Evolutionary conservation across 306 rosid genomes (phyloP), one percentile per base, ranked within the genome.

Genomic region (Lagenaria siceraria): DNA sequence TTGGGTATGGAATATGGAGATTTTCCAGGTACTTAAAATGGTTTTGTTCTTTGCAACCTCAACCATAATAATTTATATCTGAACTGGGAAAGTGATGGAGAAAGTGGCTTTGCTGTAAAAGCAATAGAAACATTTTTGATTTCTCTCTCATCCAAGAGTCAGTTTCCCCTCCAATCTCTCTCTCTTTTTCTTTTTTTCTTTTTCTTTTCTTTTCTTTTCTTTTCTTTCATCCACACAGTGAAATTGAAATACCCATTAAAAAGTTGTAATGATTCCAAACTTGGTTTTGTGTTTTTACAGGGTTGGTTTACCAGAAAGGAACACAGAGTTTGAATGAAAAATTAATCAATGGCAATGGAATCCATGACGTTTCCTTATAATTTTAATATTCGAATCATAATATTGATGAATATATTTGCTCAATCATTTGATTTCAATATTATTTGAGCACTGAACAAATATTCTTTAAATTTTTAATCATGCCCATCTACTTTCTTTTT

Each of bases 91-190:
- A 73, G 77, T 49, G 60, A 49, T 17, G 40, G 77, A 72, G 43
- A 72, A 72, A 72, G 61, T 73, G 77, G 61, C 77, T 73, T 73
- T 73, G 77, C 77, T 73, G 77, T 73, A 49, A 73, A 73, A 73
- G 48, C 77, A 72, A 72, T 49, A 49, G 43, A 72, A 72, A 49
- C 59, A 48, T 72, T 72, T 46, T 36, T 24, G 56, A 43, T 70
- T 18, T 71, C 76, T 65, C 72, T 71, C 58, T 71, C 76, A 71
- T 71, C 40, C n/a, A 71, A 71, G 48, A 54, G 66, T 53, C n/a
- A 36, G 31, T n/a, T 74, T 52, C 48, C 29, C 46, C 31, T 74
- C 35, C 22, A 46, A 10, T 12, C 8, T 29, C 38, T 46, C 53
- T 8, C 25, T 7, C 49, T 19, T 52, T 43, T n/a, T n/a, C n/a